Base-by-base conservation (phyloP, 2,329 filamentous ascomycete species). In the Cladophialophora yegresii region DNA sequence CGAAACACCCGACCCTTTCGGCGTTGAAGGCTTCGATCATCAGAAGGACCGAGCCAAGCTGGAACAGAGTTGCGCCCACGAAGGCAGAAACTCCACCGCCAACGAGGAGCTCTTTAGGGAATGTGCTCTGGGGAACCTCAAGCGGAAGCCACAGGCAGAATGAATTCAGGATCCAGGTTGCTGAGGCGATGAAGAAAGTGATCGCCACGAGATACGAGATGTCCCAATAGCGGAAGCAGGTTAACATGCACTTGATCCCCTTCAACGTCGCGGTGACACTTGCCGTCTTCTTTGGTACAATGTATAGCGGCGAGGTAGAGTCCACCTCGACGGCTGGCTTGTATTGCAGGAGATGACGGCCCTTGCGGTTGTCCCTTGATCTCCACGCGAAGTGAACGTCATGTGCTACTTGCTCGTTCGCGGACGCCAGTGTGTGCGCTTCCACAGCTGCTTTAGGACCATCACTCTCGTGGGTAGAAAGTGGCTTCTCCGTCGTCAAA, bases 1-100 rank as follows among this genome's bases (percentile, higher is more conserved):
- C 47, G 22, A 50, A 50, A 20, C 47, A 50, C 1, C 47, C 47
- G 47, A 50, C 47, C 5, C 47, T 50, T 22, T 50, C 47, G 20
- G 47, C 47, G 22, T 50, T 50, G 22, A 50, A 50, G 8, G 47
- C 47, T 50, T 50, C 47, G 47, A 50, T 50, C 47, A 50, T 50
- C 47, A 23, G 47, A 20, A 50, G 47, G 22, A 50, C 4, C 10
- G 47, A 50, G 47, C 47, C 47, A 16, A 50, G 47, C 47, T 50
- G 20, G 23, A 50, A 50, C 47, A 50, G 8, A 4, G 47, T 50
- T 13, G 47, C 47, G 2, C 47, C 47, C 23, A 50, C 23, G 13
- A 50, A 50, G 1, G 47, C 47, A 20, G 47, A 50, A 4, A 50
- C 20, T 13, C 47, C 47, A 28, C 47, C 47, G 20, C 47, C 47